A percentile compares a stretch with the other conserved stretches of the same genome.
Evolutionary conservation across 2,329 filamentous ascomycete genomes (phyloP).

Genomic region (Tolypocladium nubicola): DNA sequence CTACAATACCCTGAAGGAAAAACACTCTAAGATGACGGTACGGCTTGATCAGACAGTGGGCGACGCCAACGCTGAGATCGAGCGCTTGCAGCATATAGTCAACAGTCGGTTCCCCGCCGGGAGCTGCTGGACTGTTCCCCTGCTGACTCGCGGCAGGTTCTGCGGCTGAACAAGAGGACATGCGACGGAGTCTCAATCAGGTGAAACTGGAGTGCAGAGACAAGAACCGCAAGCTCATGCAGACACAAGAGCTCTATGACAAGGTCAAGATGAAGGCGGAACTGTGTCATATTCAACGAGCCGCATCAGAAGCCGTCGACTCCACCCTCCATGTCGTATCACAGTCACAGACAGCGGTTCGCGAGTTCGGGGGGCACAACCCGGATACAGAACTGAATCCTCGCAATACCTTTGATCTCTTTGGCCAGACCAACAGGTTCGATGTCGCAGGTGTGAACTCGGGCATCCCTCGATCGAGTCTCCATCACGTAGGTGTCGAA

Average conservation of each 20-base stretch:
- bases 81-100: conserved; percentile 53
- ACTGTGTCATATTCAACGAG: conserved; percentile 42
- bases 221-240: conserved; percentile 58
- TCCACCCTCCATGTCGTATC: conserved; percentile 11
- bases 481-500: neutral
- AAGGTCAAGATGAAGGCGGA: conserved; percentile 46
- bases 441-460: conserved; percentile 10
- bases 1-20: conserved; percentile 61
- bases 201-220: conserved; percentile 56
- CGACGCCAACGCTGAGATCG: conserved; percentile 66
- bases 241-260: conserved; percentile 56
- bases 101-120: conserved; percentile 34
- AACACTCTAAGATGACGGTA: conserved; percentile 52
- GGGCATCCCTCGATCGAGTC: neutral
- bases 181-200: conserved; percentile 52
- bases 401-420: conserved; percentile 1
- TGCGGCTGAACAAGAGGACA: conserved; percentile 48
- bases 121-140: neutral
- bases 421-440: conserved; percentile 7
- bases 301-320: conserved; percentile 36
- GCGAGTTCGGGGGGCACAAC: conserved; percentile 3
- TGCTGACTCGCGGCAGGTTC: conserved; percentile 29
- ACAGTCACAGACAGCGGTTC: conserved; percentile 1
- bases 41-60: conserved; percentile 64
- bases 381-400: neutral